Evolutionary conservation across 2,329 filamentous ascomycete genomes (phyloP).

Genomic region (Penicillium sp.): DNA sequence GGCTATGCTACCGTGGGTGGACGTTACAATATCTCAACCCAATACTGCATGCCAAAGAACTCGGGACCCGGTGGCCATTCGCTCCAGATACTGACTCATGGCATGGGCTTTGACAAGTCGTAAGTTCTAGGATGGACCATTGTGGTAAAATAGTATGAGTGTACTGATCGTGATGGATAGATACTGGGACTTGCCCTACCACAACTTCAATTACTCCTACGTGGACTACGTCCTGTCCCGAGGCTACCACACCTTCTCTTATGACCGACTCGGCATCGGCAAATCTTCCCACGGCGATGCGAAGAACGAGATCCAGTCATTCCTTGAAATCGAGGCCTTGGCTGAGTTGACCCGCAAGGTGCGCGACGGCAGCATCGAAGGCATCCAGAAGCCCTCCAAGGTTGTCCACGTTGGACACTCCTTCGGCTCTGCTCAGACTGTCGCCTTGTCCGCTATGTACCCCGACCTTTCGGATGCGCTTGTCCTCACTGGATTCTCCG

Average conservation of each 20-base stretch:
- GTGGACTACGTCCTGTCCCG: slow-evolving; percentile 37
- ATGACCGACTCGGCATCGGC: slow-evolving; percentile 42
- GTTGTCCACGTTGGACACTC: slow-evolving; percentile 41
- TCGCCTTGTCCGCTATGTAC: slow-evolving; percentile 33
- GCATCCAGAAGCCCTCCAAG: slow-evolving; percentile 34
- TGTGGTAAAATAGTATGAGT: not conserved
- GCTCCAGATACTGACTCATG: slow-evolving; percentile 44
- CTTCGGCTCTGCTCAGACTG: slow-evolving; percentile 38
- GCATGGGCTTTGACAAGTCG: slow-evolving; percentile 37
- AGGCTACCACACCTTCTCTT: slow-evolving; percentile 44
- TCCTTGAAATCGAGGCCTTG: slow-evolving; percentile 43
- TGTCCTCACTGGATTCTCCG: slow-evolving; percentile 42
- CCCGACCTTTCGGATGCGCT: slow-evolving; percentile 40
- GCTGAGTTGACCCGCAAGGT: slow-evolving; percentile 38
- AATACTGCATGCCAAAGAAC: slow-evolving; percentile 15
- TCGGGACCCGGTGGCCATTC: not conserved
- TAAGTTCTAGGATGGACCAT: slow-evolving; percentile 2
- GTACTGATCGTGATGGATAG: slow-evolving; percentile 9
- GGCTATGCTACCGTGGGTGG: slow-evolving; percentile 17
- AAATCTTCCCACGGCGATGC: slow-evolving; percentile 41
- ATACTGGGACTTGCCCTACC: slow-evolving; percentile 38
- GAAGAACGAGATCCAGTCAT: slow-evolving; percentile 42
- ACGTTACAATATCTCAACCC: slow-evolving; percentile 16
- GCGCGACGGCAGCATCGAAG: slow-evolving; percentile 35
- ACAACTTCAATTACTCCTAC: slow-evolving; percentile 38